Conservation (phyloP, 2,329 filamentous ascomycete genomes). For the Teratosphaeria zuluensis region DNA sequence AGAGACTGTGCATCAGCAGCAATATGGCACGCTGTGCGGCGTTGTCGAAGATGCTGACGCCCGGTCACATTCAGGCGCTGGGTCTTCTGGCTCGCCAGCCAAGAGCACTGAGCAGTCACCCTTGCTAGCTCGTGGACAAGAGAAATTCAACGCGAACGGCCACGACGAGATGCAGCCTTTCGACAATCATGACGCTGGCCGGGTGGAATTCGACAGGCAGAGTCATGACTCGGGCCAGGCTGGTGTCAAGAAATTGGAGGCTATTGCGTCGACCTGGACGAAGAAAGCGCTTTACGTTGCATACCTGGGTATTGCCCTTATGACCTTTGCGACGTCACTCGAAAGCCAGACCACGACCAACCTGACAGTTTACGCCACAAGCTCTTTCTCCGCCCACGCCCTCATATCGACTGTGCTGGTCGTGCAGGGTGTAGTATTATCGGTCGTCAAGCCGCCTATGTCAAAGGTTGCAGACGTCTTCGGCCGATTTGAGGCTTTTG, state of each 20-base stretch:
- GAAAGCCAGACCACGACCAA: slow-evolving; percentile 55
- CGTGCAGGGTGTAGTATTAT: slow-evolving; percentile 53
- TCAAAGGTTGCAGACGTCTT: slow-evolving; percentile 54
- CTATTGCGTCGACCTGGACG: slow-evolving; percentile 41
- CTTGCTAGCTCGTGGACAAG: background rate
- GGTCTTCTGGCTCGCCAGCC: background rate
- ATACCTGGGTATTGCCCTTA: slow-evolving; percentile 31
- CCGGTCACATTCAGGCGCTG: background rate
- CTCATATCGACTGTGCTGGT: slow-evolving; percentile 56
- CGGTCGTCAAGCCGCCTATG: slow-evolving; percentile 52
- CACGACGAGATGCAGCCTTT: slow-evolving; percentile 1
- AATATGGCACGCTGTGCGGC: background rate
- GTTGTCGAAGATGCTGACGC: background rate
- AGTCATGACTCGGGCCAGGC: slow-evolving; percentile 29
- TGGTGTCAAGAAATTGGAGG: slow-evolving; percentile 41
- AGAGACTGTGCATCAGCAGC: background rate
- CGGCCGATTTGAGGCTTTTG: slow-evolving; percentile 51
- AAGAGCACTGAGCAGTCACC: background rate
- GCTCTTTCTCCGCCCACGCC: slow-evolving; percentile 54
- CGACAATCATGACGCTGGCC: background rate
- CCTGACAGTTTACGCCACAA: slow-evolving; percentile 56
- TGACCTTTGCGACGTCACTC: slow-evolving; percentile 58
- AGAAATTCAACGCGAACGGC: background rate
- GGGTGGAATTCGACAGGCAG: background rate
- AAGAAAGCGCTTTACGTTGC: slow-evolving; percentile 36